These are phyloP conservation scores for Ceratobasidium sp. DNA, from an alignment of 1,284 basidiomycete species.

Conservation along the genomic window DNA sequence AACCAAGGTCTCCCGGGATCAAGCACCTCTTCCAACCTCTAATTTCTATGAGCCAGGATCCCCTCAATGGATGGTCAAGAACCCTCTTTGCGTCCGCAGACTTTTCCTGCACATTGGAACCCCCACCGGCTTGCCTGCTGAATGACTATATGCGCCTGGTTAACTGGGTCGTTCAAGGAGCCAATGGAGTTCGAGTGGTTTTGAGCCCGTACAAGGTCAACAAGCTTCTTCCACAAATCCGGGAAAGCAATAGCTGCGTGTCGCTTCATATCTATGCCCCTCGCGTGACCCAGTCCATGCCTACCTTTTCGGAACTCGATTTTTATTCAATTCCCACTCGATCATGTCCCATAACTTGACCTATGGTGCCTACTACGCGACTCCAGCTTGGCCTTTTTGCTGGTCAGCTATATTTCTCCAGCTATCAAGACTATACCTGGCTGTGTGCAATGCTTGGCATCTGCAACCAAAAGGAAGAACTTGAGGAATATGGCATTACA, in stretches of 20 bases:
- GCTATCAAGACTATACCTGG: too few species aligned
- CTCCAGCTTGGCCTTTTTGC: too few species aligned
- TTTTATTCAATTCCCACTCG: slow-evolving; percentile 22
- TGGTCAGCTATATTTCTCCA: too few species aligned
- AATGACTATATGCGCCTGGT: slow-evolving; percentile 34
- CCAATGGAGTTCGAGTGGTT: slow-evolving; percentile 46
- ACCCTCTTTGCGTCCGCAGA: slow-evolving; percentile 41
- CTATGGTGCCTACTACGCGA: background rate
- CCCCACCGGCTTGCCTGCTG: background rate
- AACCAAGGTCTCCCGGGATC: background rate
- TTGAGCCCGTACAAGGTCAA: slow-evolving; percentile 59
- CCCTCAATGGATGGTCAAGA: background rate
- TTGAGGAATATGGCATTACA: background rate
- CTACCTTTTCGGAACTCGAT: slow-evolving; percentile 30
- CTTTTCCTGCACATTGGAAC: slow-evolving; percentile 46
- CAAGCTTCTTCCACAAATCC: slow-evolving; percentile 48
- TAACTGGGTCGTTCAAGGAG: slow-evolving; percentile 56
- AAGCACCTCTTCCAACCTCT: background rate
- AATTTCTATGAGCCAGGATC: background rate
- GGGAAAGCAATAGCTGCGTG: slow-evolving; percentile 2
- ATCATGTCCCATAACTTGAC: background rate
- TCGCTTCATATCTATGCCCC: slow-evolving; percentile 32
- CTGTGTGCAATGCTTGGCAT: too few species aligned
- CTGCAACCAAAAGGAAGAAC: background rate
- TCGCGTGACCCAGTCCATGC: slow-evolving; percentile 20